These are phyloP conservation scores for Penicillium salamii DNA, from an alignment of 495 filamentous ascomycete genomes.

Conservation along the genomic window DNA sequence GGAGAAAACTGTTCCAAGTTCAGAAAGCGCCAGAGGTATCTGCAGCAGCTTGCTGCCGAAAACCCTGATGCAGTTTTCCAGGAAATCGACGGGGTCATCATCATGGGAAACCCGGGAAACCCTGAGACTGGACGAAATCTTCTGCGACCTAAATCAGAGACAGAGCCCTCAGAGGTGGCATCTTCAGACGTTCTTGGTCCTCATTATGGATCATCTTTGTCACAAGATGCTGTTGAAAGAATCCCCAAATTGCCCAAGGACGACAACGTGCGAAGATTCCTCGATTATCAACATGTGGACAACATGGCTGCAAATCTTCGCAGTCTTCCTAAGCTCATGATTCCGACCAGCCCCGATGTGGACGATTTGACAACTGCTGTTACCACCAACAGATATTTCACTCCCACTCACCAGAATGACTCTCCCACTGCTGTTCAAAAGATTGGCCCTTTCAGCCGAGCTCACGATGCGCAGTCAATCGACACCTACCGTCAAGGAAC, in stretches of 20 bases:
- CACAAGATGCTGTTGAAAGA: background rate
- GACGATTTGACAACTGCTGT: conserved; percentile 16
- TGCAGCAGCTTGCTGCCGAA: conserved; percentile 13
- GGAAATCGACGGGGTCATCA: conserved; percentile 26
- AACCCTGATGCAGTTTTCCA: background rate
- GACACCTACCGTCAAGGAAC: conserved; percentile 66
- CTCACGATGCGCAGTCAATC: background rate
- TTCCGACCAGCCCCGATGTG: conserved; percentile 37
- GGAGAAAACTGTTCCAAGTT: conserved; percentile 85
- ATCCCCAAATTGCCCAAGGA: background rate
- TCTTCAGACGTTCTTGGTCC: conserved; percentile 84
- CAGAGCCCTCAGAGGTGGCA: conserved; percentile 72
- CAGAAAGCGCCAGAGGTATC: conserved; percentile 59
- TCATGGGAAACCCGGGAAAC: conserved; percentile 72
- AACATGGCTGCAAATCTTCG: conserved; percentile 30
- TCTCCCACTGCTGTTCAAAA: conserved; percentile 8
- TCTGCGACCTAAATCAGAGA: conserved; percentile 32
- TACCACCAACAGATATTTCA: conserved; percentile 13
- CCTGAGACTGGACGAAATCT: conserved; percentile 53
- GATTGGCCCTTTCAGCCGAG: conserved; percentile 5
- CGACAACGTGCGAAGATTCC: background rate
- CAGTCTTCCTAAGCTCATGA: conserved; percentile 55
- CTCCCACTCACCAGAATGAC: conserved; percentile 10
- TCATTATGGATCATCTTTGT: background rate
- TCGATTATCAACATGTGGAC: background rate